These are phyloP conservation scores for Sugiyamaella floridensis DNA, from an alignment of 805 yeast species.

Conservation along the genomic window DNA sequence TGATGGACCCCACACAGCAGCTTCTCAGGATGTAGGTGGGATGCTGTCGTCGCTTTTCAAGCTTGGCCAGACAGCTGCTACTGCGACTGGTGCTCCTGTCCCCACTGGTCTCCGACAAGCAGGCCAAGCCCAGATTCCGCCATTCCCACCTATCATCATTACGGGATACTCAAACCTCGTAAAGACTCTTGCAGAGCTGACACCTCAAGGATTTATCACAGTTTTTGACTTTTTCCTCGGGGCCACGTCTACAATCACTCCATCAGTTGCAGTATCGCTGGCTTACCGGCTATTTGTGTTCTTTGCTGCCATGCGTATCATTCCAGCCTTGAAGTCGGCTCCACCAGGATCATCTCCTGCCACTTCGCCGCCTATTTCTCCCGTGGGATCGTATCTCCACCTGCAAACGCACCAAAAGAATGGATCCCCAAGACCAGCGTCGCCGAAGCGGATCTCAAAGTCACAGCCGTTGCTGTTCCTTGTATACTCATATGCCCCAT, in stretches of 20 bases:
- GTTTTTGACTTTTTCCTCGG: constrained; percentile 40
- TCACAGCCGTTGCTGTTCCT: constrained; percentile 28
- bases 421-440: background rate
- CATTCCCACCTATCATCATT: constrained; percentile 34
- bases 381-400: background rate
- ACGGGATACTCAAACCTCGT: constrained; percentile 33
- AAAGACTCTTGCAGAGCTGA: constrained; percentile 31
- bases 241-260: constrained; percentile 58
- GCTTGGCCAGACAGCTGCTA: background rate
- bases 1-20: background rate
- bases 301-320: constrained; percentile 84
- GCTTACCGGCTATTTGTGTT: constrained; percentile 83
- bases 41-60: background rate
- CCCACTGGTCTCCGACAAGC: background rate
- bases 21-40: background rate
- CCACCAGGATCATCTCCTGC: constrained; percentile 1
- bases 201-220: constrained; percentile 36
- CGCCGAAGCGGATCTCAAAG: constrained; percentile 11
- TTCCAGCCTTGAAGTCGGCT: constrained; percentile 45
- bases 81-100: background rate
- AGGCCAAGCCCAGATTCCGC: constrained; percentile 18
- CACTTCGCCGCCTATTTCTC: background rate
- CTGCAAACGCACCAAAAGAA: background rate
- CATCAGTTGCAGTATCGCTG: constrained; percentile 73
- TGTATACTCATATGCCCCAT: constrained; percentile 85